phyloP scores from a whole-genome alignment of 441 rosid genomes.

The Eutrema salsugineum region DNA sequence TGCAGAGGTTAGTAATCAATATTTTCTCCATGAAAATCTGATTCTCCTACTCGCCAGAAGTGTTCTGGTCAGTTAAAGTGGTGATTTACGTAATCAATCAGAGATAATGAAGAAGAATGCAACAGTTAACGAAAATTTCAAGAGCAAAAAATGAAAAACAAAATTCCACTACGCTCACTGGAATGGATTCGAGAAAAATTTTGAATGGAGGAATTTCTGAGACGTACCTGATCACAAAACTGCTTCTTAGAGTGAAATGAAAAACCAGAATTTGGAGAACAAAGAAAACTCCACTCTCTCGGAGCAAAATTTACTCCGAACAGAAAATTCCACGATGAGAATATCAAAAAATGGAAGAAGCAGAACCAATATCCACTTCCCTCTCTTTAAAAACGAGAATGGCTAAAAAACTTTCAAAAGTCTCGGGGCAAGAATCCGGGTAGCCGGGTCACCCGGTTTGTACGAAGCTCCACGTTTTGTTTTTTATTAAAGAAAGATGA shows the following conservation, averaged over 20 bases:
- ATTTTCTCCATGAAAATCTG: no score
- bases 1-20: no score
- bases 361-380: background rate
- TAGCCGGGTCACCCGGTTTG: slow-evolving; percentile 18
- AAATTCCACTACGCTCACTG: no score
- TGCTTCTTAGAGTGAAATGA: background rate
- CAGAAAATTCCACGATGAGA: background rate
- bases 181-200: no score
- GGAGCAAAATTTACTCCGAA: background rate
- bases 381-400: background rate
- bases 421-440: slow-evolving; percentile 19
- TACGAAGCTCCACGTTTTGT: slow-evolving; percentile 27
- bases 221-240: slow-evolving; percentile 10
- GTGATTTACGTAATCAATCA: no score
- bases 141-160: no score
- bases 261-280: background rate
- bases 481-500: slow-evolving; percentile 1
- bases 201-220: background rate
- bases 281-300: background rate
- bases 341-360: background rate
- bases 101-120: background rate
- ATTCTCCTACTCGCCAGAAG: background rate
- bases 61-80: background rate
- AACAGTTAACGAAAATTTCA: no score
- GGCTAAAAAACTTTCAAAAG: background rate